Base-by-base conservation (phyloP, 2,329 filamentous ascomycete genomes). In the Zalaria obscura region DNA sequence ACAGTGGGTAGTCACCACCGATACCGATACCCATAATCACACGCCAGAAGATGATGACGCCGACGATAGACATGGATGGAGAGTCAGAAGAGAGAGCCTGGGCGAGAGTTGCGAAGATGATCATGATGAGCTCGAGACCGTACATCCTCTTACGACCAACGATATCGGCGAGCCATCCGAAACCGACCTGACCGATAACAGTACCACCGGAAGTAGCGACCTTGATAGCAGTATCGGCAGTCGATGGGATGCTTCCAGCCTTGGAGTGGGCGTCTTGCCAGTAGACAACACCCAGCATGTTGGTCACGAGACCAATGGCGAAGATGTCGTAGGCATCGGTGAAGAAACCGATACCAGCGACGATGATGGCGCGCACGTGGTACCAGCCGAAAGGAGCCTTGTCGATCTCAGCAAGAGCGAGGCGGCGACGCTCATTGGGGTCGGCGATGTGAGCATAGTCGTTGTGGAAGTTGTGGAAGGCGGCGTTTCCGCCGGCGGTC, bases 341-440 rank as follows among this genome's bases (percentile, higher is more conserved):
- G 63, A 91, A 91, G 75, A 93, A 91, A 51, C 84, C 85, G 47
- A 89, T 80, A 52, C 85, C 84, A 27, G 83, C 83, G 25, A 89
- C 83, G 5, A 83, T 64, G 41, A 83, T 74, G 44, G 83, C 80
- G 34, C 83, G 75, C 44, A 88, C 75, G 55, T 91, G 84, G 57
- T 87, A 85, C 83, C 83, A 89, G 54, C 83, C 80, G 46, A 89
- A 88, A 3, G 78, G 78, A 6, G 82, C 83, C 64, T 80, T 80
- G 66, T 89, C 83, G 51, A 89, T 80, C 62, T 88, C 80, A 32
- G 82, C 81, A 40, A 91, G 78, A 35, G 84, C 84, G 28, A 85
- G 75, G 48, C 83, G 75, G 50, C 84, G 73, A 42, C 83, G 78
- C 69, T 89, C 83, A 50, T 86, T 85, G 45, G 81, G 75, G 57